Evolutionary conservation across 1,284 basidiomycete genomes (phyloP), one percentile per base, ranked within the genome.

Genomic region (Puccinia coronata): DNA sequence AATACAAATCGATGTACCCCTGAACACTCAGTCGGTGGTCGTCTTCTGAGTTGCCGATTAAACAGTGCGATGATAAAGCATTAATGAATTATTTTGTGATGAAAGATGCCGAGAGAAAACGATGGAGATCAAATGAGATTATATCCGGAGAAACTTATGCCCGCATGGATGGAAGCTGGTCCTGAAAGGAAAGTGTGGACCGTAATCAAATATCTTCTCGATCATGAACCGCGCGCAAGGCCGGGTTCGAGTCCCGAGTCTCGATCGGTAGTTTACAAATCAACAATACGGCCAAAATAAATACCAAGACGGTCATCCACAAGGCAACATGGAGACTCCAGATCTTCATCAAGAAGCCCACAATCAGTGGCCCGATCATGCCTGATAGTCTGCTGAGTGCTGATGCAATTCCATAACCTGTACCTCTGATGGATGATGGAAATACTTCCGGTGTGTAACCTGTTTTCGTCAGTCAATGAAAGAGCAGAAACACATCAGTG

Each of bases 331-430:
- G 92, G 90, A 83, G 92, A 92, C 89, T 88, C 82, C 91, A 88
- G 70, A 95, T 88, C 84, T 90, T 89, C 28, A 97, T 89, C 9
- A 97, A 88, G n/a, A 89, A 85, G 0, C 95, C 95, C 0, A 95
- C 95, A 5, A 93, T 86, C 51, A 97, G 89, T 0, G 95, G 95
- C 0, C 94, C 94, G 49, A 94, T 90, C 90, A 98, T 95, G 1
- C 95, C 95, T 2, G 94, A 92, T 91, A 96, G 91, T 86, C 95
- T 89, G 28, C 93, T 95, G 0, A 96, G 87, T 3, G 94, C 94
- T 1, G 94, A 94, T 0, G 95, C 94, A 74, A 94, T 93, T 0
- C 95, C 95, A 84, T 93, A 93, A 0, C 94, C 95, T 9, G 94
- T 96, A 34, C 95, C 95, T 82, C 95, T 90, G 8, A 95, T 93